These are phyloP conservation scores for Hypoxylon trugodes DNA, from an alignment of 495 filamentous ascomycete genomes.

Conservation along the genomic window DNA sequence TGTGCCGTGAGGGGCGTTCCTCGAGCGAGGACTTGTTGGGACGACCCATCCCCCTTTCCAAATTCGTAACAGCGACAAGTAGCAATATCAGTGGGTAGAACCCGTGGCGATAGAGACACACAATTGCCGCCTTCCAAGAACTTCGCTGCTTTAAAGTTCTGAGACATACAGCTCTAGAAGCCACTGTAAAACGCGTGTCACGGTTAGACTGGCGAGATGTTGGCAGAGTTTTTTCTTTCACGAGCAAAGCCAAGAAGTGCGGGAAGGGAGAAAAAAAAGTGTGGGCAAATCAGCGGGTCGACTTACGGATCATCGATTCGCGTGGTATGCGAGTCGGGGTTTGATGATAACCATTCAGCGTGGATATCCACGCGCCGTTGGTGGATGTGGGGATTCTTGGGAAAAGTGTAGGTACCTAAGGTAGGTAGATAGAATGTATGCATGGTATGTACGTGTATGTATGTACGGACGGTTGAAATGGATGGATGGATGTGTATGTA, in stretches of 20 bases:
- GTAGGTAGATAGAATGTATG: constrained; percentile 8
- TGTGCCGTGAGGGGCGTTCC: no score
- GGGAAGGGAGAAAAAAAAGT: constrained; percentile 7
- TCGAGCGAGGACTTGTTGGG: no score
- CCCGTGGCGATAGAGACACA: background rate
- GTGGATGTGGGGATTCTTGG: constrained; percentile 23
- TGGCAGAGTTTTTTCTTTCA: background rate
- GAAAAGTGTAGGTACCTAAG: no score
- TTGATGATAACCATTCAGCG: background rate
- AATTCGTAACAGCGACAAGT: no score
- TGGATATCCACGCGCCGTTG: constrained; percentile 12
- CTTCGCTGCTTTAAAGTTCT: background rate
- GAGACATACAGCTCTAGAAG: background rate
- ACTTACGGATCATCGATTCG: constrained; percentile 4
- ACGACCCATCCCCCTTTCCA: no score
- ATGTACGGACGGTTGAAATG: no score
- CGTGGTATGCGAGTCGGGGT: constrained; percentile 3
- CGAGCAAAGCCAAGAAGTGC: constrained; percentile 12
- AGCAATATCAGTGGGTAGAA: background rate
- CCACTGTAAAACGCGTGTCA: background rate
- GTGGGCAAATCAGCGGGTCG: constrained; percentile 9
- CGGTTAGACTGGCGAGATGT: background rate
- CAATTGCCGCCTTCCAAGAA: background rate
- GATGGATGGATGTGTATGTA: constrained; percentile 15
- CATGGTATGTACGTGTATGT: constrained; percentile 11